Base-by-base conservation (phyloP, 176 grass and related monocot species). In the Elaeis guineensis region DNA sequence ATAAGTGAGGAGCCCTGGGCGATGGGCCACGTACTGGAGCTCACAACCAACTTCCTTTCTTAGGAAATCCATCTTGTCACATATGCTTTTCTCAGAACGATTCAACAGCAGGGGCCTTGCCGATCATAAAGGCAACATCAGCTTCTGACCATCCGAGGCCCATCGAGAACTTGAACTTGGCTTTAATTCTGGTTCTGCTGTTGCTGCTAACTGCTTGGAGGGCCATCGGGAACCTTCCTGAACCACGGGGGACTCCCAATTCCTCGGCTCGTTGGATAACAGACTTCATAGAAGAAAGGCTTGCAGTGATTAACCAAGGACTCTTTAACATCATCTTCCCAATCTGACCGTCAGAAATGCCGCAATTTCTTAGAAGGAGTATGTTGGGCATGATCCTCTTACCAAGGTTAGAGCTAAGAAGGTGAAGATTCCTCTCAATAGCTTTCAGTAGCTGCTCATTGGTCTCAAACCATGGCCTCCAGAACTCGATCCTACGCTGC, bases 1-100 rank as follows among this genome's bases (percentile, higher is more conserved):
- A 22, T 78, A 82, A 15, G 66, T 73, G 55, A 90, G 69, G 25
- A 90, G 22, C 3, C 68, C 65, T 5, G 82, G 86, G 50, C 65
- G 72, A 51, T 60, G 39, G 24, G 82, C 82, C 11, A 85, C 62
- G 50, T 78, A 72, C 19, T 64, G 66, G 0, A 75, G 56, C 6
- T 66, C 77, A 49, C 72, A 61, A 4, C 78, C 78, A 0, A 76
- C 75, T 76, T 76, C 54, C 2, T 32, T 70, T 3, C 57, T 64
- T 6, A 90, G 29, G 57, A 82, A 90, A 30, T 85, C 75, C 0
- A 76, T 26, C 49, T 63, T 63, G 25, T 24, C 67, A n/a, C 17
- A 3, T 30, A 86, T 51, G 64, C 77, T 75, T 12, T 86, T 66
- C 55, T 78, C 64, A 23, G 82, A 90, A 35, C 28, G 19, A 55